Percentiles rank a stretch among this genome's conserved stretches.
Conservation (phyloP, 108 stramenopile genomes). For the Nitzschia sp. region DNA sequence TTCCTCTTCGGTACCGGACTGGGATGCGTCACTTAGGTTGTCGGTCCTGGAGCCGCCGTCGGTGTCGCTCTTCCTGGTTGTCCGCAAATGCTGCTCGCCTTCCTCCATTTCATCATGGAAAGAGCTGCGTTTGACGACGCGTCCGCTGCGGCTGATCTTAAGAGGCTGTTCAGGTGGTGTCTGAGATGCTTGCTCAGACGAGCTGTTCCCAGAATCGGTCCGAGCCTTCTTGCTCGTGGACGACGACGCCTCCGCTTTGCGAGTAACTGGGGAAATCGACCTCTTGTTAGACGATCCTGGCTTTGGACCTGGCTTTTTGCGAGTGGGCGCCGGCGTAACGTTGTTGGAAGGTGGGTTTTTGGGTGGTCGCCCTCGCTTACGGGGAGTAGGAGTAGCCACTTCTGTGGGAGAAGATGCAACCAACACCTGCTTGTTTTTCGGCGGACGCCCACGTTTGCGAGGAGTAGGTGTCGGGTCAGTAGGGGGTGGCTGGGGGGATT, state of each 20-base stretch:
- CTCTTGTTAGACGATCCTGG: constrained; percentile 4
- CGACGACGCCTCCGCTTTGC: neutral
- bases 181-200: neutral
- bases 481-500: constrained; percentile 6
- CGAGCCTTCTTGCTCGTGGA: constrained; percentile 10
- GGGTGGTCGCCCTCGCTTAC: constrained; percentile 38
- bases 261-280: neutral
- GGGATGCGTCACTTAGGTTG: neutral
- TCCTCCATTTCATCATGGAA: constrained; percentile 79
- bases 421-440: constrained; percentile 6
- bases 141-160: constrained; percentile 71
- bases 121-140: constrained; percentile 66
- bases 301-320: constrained; percentile 4
- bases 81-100: constrained; percentile 56
- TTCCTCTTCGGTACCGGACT: neutral
- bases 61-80: constrained; percentile 8
- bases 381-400: neutral
- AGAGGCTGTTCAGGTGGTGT: constrained; percentile 18
- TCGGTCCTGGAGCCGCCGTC: neutral
- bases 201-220: neutral
- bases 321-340: neutral
- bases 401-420: constrained; percentile 1
- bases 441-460: constrained; percentile 30
- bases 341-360: constrained; percentile 4
- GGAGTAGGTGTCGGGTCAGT: neutral